A percentile compares a stretch with the other conserved stretches of the same genome.
Conservation (phyloP, 208 protist species). For the Leishmania aethiopica region DNA sequence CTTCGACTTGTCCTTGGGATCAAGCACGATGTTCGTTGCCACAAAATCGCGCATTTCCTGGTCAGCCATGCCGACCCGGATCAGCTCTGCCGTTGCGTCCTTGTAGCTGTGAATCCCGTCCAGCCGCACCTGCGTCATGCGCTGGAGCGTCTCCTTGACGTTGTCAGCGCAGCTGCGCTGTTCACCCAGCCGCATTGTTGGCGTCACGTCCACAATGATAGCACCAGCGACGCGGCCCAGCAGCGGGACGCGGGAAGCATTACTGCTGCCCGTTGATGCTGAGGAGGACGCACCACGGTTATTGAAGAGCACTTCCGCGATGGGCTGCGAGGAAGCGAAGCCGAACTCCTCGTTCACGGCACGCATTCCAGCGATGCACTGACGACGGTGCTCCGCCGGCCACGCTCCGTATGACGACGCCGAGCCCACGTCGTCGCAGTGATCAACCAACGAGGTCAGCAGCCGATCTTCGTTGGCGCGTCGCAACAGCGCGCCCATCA, state of each 20-base stretch:
- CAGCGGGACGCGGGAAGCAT: slow-evolving; percentile 17
- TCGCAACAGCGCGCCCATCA: slow-evolving; percentile 71
- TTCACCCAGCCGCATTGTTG: slow-evolving; percentile 36
- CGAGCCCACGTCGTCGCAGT: slow-evolving; percentile 10
- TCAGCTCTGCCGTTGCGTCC: slow-evolving; percentile 49
- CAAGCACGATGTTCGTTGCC: slow-evolving; percentile 71
- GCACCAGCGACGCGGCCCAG: slow-evolving; percentile 60
- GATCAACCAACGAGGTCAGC: slow-evolving; percentile 32
- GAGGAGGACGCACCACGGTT: neutral
- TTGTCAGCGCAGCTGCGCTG: slow-evolving; percentile 27
- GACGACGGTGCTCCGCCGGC: slow-evolving; percentile 19
- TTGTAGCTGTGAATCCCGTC: slow-evolving; percentile 52
- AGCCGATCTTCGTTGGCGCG: slow-evolving; percentile 73
- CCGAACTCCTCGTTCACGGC: slow-evolving; percentile 60
- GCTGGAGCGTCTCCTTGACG: slow-evolving; percentile 44
- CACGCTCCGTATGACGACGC: slow-evolving; percentile 19
- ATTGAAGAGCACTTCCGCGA: slow-evolving; percentile 54
- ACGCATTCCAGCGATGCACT: slow-evolving; percentile 48
- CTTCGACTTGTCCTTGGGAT: slow-evolving; percentile 15
- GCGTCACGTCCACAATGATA: slow-evolving; percentile 83
- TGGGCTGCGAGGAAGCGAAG: slow-evolving; percentile 45
- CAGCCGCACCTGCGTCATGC: slow-evolving; percentile 66
- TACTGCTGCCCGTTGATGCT: neutral
- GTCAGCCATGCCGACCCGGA: slow-evolving; percentile 56
- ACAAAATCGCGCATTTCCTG: slow-evolving; percentile 80